These are phyloP conservation scores for Carex kokanica DNA, from an alignment of 176 grass and related monocot genomes.

Conservation along the genomic window DNA sequence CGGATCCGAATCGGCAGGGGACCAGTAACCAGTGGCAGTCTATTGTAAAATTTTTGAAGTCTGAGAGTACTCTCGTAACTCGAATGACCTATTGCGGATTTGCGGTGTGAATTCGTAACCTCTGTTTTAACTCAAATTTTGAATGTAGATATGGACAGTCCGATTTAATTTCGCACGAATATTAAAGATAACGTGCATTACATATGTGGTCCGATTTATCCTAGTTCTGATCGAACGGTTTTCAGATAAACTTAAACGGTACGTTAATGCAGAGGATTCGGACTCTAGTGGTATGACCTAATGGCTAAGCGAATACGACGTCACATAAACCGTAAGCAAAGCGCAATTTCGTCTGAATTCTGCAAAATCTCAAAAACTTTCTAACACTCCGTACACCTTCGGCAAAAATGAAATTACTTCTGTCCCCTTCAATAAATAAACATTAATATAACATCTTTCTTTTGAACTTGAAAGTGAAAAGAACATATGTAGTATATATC, in stretches of 20 bases:
- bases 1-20: not conserved
- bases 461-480: not conserved
- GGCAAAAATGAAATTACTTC: not conserved
- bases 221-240: too few species aligned
- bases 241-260: too few species aligned
- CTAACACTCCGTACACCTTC: not conserved
- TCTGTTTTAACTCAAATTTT: too few species aligned
- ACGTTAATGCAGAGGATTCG: too few species aligned
- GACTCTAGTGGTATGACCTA: not conserved
- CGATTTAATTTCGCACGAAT: too few species aligned
- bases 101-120: too few species aligned
- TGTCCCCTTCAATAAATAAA: not conserved
- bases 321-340: not conserved
- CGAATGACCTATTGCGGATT: not conserved
- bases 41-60: not conserved
- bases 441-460: not conserved
- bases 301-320: not conserved
- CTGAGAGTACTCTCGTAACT: not conserved
- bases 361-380: not conserved
- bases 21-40: not conserved
- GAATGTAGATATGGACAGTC: too few species aligned
- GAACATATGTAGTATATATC: not conserved
- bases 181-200: too few species aligned
- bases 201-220: too few species aligned
- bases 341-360: not conserved